Percentiles rank a stretch among this genome's conserved stretches.
Conservation (phyloP, 2,329 filamentous ascomycete genomes). For the Orbilia javanica region DNA sequence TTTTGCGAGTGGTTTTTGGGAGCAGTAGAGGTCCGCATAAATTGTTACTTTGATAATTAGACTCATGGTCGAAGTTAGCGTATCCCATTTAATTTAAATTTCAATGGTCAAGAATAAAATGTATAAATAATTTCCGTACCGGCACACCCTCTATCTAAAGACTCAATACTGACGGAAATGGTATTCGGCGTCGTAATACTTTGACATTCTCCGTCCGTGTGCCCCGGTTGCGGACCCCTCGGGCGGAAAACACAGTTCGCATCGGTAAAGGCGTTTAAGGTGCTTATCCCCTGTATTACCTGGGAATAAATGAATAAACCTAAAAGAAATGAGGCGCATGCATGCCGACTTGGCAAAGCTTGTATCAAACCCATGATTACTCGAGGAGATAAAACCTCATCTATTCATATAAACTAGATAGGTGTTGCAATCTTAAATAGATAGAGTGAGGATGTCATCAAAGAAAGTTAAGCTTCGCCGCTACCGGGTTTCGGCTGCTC, state of each 20-base stretch:
- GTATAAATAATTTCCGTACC: not conserved
- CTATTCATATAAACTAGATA: too few species aligned
- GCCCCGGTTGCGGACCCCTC: conserved; percentile 20
- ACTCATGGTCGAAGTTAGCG: not conserved
- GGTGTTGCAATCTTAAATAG: too few species aligned
- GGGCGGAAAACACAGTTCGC: conserved; percentile 29
- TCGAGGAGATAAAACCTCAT: too few species aligned
- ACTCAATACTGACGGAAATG: conserved; percentile 33
- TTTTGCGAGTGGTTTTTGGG: conserved; percentile 13
- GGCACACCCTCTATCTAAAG: conserved; percentile 34
- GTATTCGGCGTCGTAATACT: conserved; percentile 36
- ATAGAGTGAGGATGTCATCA: too few species aligned
- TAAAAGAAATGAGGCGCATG: not conserved
- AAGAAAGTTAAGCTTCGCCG: too few species aligned
- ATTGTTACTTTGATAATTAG: conserved; percentile 34
- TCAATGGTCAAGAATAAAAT: not conserved
- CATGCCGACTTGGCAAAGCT: not conserved
- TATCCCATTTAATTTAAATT: not conserved
- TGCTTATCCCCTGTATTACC: not conserved
- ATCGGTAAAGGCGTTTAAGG: conserved; percentile 42
- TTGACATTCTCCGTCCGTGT: conserved; percentile 24
- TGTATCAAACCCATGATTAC: not conserved
- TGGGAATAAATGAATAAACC: not conserved
- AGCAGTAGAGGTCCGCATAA: conserved; percentile 39
- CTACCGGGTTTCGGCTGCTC: not conserved